Percentiles rank a stretch among this genome's conserved stretches.
Evolutionary conservation across 2,329 filamentous ascomycete species (phyloP).

Genomic region (Fusarium sp.): DNA sequence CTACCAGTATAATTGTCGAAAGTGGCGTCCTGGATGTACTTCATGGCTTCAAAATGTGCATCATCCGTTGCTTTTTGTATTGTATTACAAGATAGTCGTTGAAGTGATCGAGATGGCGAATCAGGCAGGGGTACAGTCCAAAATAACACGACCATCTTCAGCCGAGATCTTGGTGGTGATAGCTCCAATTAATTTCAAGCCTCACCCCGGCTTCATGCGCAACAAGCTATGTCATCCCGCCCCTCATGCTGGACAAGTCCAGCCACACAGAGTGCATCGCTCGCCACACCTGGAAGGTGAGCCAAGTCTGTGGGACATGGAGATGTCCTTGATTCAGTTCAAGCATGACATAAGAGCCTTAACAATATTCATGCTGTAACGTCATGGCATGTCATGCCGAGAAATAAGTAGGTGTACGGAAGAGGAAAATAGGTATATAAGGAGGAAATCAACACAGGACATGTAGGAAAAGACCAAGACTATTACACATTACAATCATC

Average conservation of each 20-base stretch:
- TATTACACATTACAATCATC: neutral
- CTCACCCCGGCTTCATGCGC: neutral
- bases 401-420: neutral
- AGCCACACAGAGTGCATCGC: slow-evolving; percentile 16
- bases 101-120: slow-evolving; percentile 16
- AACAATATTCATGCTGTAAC: slow-evolving; percentile 1
- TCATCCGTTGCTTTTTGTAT: neutral
- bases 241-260: neutral
- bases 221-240: slow-evolving; percentile 18
- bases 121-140: neutral
- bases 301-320: neutral
- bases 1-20: too few species aligned
- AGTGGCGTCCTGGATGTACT: neutral
- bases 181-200: neutral
- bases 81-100: neutral
- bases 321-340: slow-evolving; percentile 13
- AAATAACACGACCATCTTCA: neutral
- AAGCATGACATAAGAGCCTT: slow-evolving; percentile 30
- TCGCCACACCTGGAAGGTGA: neutral
- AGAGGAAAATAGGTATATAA: slow-evolving; percentile 5
- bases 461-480: neutral
- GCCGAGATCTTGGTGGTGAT: too few species aligned
- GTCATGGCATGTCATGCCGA: slow-evolving; percentile 20
- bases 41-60: neutral
- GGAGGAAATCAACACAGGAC: neutral